Evolutionary conservation across 1,284 basidiomycete species (phyloP), one percentile per base, ranked within the genome.

Genomic region (Cryptococcus sp.): DNA sequence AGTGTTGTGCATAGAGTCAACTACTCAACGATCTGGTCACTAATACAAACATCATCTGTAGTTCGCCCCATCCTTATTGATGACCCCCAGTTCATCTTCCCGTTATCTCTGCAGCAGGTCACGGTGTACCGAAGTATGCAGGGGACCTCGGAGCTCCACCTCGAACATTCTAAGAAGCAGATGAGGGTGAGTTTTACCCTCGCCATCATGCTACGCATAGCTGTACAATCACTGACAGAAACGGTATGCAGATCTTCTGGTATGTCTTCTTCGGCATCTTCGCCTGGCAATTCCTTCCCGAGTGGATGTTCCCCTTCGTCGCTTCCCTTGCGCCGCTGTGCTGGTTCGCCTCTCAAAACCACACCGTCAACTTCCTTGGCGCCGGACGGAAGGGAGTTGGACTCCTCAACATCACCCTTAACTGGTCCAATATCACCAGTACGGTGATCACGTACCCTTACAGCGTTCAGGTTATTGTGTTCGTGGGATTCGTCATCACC

Each of bases 341-440:
- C 46, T 64, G 62, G 62, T 60, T 63, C 39, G 52, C 60, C 3
- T 46, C 46, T n/a, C 43, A 18, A 6, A 66, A 55, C 52, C 59
- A 57, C 38, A 57, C 40, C 15, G 58, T 55, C 57, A 63, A 60
- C 53, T 64, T 64, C 50, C 42, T 63, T 21, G 62, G 60, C 21
- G 60, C 58, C 1, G 64, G 62, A 1, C 36, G 57, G 33, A 60
- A 60, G 16, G 64, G 64, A 4, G 52, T 58, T 12, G 64, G 64
- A 13, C 42, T 66, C 15, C 39, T 63, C 18, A 66, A 64, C 57
- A 62, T 66, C 24, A 63, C 64, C 0, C 45, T 66, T 15, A 56
- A 63, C 45, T 63, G 62, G 64, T 60, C 61, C 11, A 64, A 66
- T 43, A 61, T 66, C 50, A 62, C 62, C n/a, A 61, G 58, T 9